phyloP scores from a whole-genome alignment of 1,139 yeast genomes.

The Taphrina confusa region DNA sequence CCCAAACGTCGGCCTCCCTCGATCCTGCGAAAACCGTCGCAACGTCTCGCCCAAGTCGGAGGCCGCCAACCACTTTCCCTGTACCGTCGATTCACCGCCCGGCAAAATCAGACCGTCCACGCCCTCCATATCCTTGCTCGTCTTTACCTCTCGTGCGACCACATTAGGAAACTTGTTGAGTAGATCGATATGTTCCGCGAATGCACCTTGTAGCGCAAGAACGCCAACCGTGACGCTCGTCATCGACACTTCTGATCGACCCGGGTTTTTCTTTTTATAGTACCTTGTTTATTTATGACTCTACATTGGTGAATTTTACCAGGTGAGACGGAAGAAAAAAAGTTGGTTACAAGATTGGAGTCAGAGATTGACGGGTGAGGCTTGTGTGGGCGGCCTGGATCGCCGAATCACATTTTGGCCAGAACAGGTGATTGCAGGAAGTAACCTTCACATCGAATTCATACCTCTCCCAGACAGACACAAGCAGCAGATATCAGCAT shows the following conservation, averaged over 20 bases:
- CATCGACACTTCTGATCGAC: not conserved
- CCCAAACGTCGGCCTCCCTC: slow-evolving; percentile 70
- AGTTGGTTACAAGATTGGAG: not conserved
- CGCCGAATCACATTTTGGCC: too few species aligned
- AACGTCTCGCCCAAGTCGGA: slow-evolving; percentile 61
- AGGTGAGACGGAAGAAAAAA: too few species aligned
- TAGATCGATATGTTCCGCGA: slow-evolving; percentile 65
- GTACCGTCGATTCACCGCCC: slow-evolving; percentile 78
- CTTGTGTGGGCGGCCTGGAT: too few species aligned
- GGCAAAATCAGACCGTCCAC: slow-evolving; percentile 72
- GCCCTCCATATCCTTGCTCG: slow-evolving; percentile 52
- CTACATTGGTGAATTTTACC: too few species aligned
- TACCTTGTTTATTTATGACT: too few species aligned
- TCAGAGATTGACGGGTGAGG: slow-evolving; percentile 2
- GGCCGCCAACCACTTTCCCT: slow-evolving; percentile 66
- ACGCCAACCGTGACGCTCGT: slow-evolving; percentile 57
- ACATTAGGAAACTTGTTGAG: slow-evolving; percentile 45
- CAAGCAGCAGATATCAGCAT: too few species aligned
- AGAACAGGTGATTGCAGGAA: too few species aligned
- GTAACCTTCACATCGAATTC: too few species aligned
- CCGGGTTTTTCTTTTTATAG: too few species aligned
- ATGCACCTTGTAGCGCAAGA: slow-evolving; percentile 79
- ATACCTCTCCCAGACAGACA: too few species aligned
- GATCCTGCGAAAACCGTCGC: slow-evolving; percentile 52
- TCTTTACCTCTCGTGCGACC: slow-evolving; percentile 56